phyloP scores from a whole-genome alignment of 139 green algal genomes.

The Coccomyxa sp. region DNA sequence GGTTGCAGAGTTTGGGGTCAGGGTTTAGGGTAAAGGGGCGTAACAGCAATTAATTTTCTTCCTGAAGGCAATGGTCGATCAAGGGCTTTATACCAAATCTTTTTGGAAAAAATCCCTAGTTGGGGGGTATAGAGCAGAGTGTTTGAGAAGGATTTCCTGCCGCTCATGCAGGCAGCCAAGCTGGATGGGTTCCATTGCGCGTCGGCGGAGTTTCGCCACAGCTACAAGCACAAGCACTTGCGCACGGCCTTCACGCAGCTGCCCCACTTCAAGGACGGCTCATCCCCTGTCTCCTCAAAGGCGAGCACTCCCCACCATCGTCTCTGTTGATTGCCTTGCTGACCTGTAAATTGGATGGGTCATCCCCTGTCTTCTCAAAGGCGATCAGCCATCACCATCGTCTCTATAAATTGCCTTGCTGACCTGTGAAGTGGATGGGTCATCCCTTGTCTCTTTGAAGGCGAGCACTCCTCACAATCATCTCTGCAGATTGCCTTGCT shows the following conservation, averaged over 20 bases:
- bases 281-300: conserved; percentile 11
- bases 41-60: no score
- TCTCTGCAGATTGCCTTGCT: neutral
- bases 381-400: neutral
- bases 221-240: conserved; percentile 21
- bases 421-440: neutral
- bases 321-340: neutral
- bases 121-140: neutral
- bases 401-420: neutral
- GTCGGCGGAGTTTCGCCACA: neutral
- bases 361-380: conserved; percentile 1
- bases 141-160: neutral
- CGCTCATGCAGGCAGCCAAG: neutral
- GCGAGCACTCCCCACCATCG: neutral
- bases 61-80: no score
- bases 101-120: neutral
- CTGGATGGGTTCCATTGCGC: conserved; percentile 10
- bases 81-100: neutral
- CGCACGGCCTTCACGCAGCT: conserved; percentile 12
- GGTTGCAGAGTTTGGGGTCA: neutral
- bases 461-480: neutral
- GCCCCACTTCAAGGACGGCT: neutral
- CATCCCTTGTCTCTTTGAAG: conserved; percentile 1
- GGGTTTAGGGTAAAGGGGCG: no score
- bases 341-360: neutral